Conservation (phyloP, 2,329 filamentous ascomycete genomes). For the Alternaria solani region DNA sequence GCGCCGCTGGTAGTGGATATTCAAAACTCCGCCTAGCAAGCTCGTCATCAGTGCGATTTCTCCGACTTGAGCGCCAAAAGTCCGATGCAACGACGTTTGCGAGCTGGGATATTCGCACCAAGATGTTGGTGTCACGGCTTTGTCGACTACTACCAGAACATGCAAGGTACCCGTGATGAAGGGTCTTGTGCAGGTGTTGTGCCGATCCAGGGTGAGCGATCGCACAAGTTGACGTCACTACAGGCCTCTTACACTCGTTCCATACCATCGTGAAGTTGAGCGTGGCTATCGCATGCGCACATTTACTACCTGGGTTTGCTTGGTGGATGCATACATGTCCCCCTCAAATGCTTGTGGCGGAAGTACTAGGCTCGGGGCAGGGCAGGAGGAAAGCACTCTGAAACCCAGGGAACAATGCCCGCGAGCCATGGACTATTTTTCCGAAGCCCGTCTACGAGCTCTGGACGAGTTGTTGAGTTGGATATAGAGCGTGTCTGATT, state of each 20-base stretch:
- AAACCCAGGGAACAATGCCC: background rate
- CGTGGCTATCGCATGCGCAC: background rate
- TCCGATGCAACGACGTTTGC: background rate
- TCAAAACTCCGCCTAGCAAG: background rate
- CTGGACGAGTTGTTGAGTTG: background rate
- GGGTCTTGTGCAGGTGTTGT: slow-evolving; percentile 1
- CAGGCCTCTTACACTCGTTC: background rate
- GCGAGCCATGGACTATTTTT: background rate
- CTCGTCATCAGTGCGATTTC: background rate
- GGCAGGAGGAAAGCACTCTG: background rate
- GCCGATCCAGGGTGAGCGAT: background rate
- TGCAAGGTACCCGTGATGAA: slow-evolving; percentile 6
- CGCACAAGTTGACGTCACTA: slow-evolving; percentile 8
- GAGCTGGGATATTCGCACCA: background rate
- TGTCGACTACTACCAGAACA: slow-evolving; percentile 1
- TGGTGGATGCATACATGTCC: background rate
- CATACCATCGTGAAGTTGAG: background rate
- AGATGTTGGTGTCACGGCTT: background rate
- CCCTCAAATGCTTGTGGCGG: background rate
- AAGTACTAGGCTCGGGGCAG: background rate
- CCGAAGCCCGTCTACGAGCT: background rate
- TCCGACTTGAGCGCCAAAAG: background rate
- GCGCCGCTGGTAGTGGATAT: slow-evolving; percentile 1
- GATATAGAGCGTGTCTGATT: slow-evolving; percentile 11
- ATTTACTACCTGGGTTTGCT: background rate